Percentiles rank a stretch among this genome's conserved stretches.
Evolutionary conservation across 345 rosid genomes (phyloP).

Genomic region (Dovyalis caffra): DNA sequence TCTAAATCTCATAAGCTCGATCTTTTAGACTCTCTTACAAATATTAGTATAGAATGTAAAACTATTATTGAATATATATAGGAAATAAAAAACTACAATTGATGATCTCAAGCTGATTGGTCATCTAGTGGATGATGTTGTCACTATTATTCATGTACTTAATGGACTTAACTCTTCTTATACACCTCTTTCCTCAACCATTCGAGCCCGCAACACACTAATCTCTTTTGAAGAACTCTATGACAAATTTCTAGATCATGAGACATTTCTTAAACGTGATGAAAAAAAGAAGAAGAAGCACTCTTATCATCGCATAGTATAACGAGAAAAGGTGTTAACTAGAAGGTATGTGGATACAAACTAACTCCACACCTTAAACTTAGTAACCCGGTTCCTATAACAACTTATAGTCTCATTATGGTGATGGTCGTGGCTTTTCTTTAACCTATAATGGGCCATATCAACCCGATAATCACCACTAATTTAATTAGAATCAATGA

Average conservation of each 20-base stretch:
- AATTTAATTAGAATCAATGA: background rate
- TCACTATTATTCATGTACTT: background rate
- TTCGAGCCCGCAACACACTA: background rate
- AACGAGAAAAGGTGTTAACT: background rate
- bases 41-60: background rate
- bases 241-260: background rate
- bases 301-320: background rate
- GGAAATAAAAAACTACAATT: background rate
- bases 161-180: background rate
- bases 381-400: background rate
- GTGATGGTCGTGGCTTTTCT: background rate
- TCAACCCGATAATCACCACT: background rate
- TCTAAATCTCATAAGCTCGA: background rate
- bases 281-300: background rate
- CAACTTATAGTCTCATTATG: background rate
- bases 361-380: background rate
- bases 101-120: background rate
- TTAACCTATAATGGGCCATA: background rate
- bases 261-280: background rate
- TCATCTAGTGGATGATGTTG: background rate
- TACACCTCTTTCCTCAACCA: background rate
- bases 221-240: background rate
- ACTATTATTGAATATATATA: background rate
- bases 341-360: background rate
- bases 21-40: background rate